Conservation (phyloP, 257 asterid genomes). For the Agastache rugosa region DNA sequence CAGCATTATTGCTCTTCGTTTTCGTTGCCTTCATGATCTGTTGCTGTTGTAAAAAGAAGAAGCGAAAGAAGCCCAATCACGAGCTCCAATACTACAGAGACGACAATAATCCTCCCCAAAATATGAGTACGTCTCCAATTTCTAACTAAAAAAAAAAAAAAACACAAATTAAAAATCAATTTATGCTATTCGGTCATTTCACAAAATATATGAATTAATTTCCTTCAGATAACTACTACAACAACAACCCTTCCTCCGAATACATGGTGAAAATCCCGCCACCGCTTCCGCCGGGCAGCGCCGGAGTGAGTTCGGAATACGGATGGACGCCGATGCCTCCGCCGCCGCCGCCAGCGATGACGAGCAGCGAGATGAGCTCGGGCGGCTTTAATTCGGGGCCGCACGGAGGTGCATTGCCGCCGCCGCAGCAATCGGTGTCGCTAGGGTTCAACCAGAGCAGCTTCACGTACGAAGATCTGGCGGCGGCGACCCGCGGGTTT, state of each 20-base stretch:
- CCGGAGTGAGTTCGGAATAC: constrained; percentile 65
- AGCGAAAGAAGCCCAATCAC: constrained; percentile 49
- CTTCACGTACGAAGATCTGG: constrained; percentile 62
- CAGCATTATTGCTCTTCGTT: constrained; percentile 54
- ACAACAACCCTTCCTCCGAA: constrained; percentile 44
- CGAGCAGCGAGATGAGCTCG: constrained; percentile 68
- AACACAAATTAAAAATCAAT: background rate
- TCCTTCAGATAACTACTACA: constrained; percentile 51
- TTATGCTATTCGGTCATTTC: no score
- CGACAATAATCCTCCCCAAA: constrained; percentile 41
- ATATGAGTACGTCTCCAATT: constrained; percentile 43
- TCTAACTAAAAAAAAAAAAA: background rate
- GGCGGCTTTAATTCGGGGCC: constrained; percentile 61
- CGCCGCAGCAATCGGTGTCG: constrained; percentile 43
- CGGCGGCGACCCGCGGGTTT: constrained; percentile 56
- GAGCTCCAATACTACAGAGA: constrained; percentile 67
- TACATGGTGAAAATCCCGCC: constrained; percentile 55
- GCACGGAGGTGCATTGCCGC: constrained; percentile 48
- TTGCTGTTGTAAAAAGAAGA: constrained; percentile 51
- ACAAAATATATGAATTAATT: background rate
- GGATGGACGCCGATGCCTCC: constrained; percentile 74
- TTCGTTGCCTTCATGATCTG: constrained; percentile 48
- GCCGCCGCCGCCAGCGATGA: constrained; percentile 71
- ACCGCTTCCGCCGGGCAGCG: constrained; percentile 43
- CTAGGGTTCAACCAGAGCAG: constrained; percentile 55